Percentiles rank a stretch among this genome's conserved stretches.
phyloP scores from a whole-genome alignment of 176 grass and related monocot genomes.

The Alloteropsis semialata region DNA sequence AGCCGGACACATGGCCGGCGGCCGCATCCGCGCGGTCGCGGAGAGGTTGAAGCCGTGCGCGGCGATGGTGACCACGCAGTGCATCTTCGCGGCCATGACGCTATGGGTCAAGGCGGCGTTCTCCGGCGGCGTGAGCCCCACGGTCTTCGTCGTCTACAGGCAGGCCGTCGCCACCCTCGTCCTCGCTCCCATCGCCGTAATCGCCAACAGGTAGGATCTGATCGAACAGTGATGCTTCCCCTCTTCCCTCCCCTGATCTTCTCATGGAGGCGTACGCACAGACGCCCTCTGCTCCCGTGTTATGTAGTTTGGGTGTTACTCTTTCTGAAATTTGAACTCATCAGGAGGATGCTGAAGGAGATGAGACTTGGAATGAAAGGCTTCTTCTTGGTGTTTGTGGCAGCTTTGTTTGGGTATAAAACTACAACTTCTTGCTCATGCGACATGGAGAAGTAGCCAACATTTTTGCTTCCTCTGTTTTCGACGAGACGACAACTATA shows the following conservation, averaged over 20 bases:
- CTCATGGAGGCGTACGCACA: too few relatives aligned
- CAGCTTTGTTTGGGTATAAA: conserved; percentile 1
- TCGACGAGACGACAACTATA: too few relatives aligned
- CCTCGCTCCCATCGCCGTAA: conserved; percentile 31
- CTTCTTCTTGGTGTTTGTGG: not conserved
- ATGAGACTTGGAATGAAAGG: not conserved
- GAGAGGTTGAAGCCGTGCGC: conserved; percentile 56
- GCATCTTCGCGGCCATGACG: conserved; percentile 64
- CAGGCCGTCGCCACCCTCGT: conserved; percentile 53
- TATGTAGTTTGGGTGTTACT: not conserved
- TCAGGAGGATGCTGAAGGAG: not conserved
- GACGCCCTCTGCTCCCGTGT: not conserved
- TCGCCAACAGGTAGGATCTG: conserved; percentile 35
- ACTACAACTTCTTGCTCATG: not conserved
- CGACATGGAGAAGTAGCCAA: not conserved
- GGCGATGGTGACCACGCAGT: conserved; percentile 73
- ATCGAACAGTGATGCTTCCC: not conserved
- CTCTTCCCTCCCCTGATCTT: accelerated
- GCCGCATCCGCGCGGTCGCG: not conserved
- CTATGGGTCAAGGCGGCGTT: conserved; percentile 63
- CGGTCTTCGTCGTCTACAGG: conserved; percentile 77
- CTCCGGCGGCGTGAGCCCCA: conserved; percentile 52
- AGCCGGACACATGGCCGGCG: not conserved
- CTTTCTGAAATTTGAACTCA: not conserved
- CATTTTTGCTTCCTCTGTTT: not conserved